Base-by-base conservation (phyloP, 164 flowering plant genomes). In the Liquidambar formosana region DNA sequence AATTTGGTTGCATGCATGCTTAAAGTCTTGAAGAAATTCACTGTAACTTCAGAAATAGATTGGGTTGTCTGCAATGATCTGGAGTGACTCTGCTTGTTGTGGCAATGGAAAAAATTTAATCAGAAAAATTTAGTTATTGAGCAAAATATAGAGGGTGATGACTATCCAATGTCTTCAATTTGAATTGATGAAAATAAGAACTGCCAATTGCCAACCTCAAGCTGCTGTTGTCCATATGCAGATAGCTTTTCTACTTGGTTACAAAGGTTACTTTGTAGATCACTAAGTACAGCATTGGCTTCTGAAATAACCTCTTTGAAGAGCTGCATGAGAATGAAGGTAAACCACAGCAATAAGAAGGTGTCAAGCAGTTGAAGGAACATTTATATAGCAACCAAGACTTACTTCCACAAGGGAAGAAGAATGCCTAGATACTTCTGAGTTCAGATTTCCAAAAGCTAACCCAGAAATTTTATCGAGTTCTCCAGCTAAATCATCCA, bases 371-470 rank as follows among this genome's bases (percentile, higher is more conserved):
- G 38, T 61, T 18, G 10, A 49, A 48, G n/a, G 2, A n/a, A n/a
- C n/a, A n/a, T n/a, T 62, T 48, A 53, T 27, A 5, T 51, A 10
- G 26, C 13, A 57, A 10, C 16, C 14, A 63, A 59, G 47, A 67
- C 86, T 79, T 78, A 96, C 99, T 76, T 88, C 87, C 70, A 83
- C 92, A 44, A 93, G 79, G 45, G 92, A 82, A 60, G 84, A 79
- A 57, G 98, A 90, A 77, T 93, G 93, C 65, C 78, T 83, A 41
- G 88, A 84, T 70, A 96, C 94, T 83, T 90, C 95, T 62, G 90
- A 84, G 76, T 84, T 89, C 68, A 96, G 44, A 69, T 77, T 70
- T 46, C 74, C 81, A 61, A 92, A 88, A 57, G 94, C 89, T 70
- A 89, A 84, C 66, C 79, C 81, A 28, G 90, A 86, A 76, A 90